Base-by-base conservation (phyloP, 2,329 filamentous ascomycete genomes). In the Davidsoniella neocaledoniae region DNA sequence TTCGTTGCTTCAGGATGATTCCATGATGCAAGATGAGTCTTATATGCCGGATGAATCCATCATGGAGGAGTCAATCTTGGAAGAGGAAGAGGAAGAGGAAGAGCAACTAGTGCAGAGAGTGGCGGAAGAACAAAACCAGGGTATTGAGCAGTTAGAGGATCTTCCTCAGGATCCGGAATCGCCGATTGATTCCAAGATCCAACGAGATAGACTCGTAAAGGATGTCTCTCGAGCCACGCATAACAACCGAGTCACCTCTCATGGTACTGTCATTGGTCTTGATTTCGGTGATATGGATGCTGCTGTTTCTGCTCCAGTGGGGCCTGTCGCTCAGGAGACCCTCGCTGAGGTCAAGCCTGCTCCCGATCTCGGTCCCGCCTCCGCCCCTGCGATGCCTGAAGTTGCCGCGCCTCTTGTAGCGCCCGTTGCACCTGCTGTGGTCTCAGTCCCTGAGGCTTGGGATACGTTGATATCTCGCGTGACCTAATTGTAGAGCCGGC, bases 1-100 rank as follows among this genome's bases (percentile, higher is more conserved):
- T 9, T 33, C 29, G 8, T 9, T 33, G 12, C 8, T 33, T 33
- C 29, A 12, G 8, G 29, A 33, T 9, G 29, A 33, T 33, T 33
- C 8, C 6, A 33, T 33, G 9, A 33, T 33, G 29, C 8, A 9
- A 4, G 29, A 33, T 33, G 29, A 33, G 29, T 33, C 29, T 33
- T 33, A 9, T 33, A 33, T 33, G 29, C 29, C 29, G 29, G 29
- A 49, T 36, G 47, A 43, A 16, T 36, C 17, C 7, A 21, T 33
- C 7, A 25, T 14, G 14, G 44, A 39, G 10, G 29, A 46, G 21
- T 50, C 48, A 7, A 50, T 50, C 33, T 17, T 50, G 29, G 47
- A 49, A 14, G 47, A 53, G 17, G 38, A 45, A 4, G 42, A 53
- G 4, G 19, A 33, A 21, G 45, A 29, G 7, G 43, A 46, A 9